Conservation (phyloP, 495 filamentous ascomycete genomes). For the Daldinia caldariorum region DNA sequence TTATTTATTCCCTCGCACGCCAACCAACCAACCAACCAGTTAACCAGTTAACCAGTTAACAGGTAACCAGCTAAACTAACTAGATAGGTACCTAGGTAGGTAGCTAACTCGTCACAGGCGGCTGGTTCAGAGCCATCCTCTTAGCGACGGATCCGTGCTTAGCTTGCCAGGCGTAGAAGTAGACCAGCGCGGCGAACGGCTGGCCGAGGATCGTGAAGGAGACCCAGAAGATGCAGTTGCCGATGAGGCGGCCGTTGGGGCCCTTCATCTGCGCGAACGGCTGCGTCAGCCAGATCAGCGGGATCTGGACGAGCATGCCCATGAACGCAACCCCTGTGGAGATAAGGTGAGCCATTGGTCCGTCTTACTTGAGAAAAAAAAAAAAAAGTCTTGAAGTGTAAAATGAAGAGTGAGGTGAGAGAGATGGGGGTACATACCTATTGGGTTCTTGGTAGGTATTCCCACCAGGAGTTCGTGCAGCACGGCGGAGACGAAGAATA, state of each 20-base stretch:
- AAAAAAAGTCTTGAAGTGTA: no score
- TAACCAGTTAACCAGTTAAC: no score
- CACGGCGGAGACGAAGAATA: conserved; percentile 86
- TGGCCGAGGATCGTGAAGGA: conserved; percentile 94
- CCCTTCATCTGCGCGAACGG: conserved; percentile 81
- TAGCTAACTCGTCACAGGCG: conserved; percentile 11
- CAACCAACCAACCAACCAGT: no score
- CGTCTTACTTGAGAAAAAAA: no score
- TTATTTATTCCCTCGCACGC: not conserved
- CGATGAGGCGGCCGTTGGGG: conserved; percentile 75
- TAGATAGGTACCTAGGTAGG: no score
- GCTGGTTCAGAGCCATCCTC: conserved; percentile 40
- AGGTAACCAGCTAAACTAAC: no score
- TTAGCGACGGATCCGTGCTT: conserved; percentile 82
- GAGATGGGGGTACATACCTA: no score
- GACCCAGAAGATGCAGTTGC: conserved; percentile 95
- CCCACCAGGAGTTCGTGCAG: conserved; percentile 94
- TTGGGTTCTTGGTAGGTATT: conserved; percentile 93
- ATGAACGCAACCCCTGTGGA: conserved; percentile 87
- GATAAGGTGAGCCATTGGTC: conserved; percentile 14
- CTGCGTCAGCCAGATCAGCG: conserved; percentile 81
- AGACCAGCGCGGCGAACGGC: conserved; percentile 86
- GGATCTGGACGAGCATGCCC: conserved; percentile 93
- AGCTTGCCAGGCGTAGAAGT: conserved; percentile 98
- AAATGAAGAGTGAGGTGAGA: no score